Base-by-base conservation (phyloP, 2,329 filamentous ascomycete species). In the Myotisia sp. region DNA sequence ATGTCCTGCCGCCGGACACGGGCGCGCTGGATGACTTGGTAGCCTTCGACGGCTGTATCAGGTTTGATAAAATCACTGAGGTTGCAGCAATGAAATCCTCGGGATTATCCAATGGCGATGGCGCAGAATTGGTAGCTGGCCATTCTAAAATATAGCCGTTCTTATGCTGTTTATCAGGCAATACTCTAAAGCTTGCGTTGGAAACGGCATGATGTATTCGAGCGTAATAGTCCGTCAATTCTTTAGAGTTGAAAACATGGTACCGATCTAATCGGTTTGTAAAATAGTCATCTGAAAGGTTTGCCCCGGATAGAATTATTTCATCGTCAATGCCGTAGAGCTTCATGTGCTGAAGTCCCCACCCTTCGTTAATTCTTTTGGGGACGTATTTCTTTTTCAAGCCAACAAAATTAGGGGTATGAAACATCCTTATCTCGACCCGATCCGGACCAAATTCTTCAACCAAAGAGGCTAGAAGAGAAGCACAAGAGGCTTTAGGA, bases 311-410 rank as follows among this genome's bases (percentile, higher is more conserved):
- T 48, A 98, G 73, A 44, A 98, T 87, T 38, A 98, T 79, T 55
- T 93, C 85, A 50, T 98, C 85, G 48, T 98, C 90, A 14, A 93
- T 65, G 0, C 90, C 90, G 47, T 98, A 98, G 0, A 98, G 66
- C 67, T 98, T 98, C 87, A 98, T 98, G 53, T 98, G 90, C 54
- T 98, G 90, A 41, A 98, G 60, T 1, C 90, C 90, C 90, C 90
- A 98, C 12, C 90, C 90, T 60, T 98, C 90, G 47, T 98, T 98
- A 53, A 98, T 87, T 13, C 90, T 71, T 51, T 74, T 82, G 0
- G 90, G 90, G 2, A 95, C 73, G 44, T 81, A 65, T 48, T 76
- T 76, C 60, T 95, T 95, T 33, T 78, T 73, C 37, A 92, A 47
- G 0, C 90, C 90, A 2, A 82, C 92, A 43, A 98, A 60, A 50